These are phyloP conservation scores for Clohesyomyces aquaticus DNA, from an alignment of 495 filamentous ascomycete genomes.

Conservation along the genomic window DNA sequence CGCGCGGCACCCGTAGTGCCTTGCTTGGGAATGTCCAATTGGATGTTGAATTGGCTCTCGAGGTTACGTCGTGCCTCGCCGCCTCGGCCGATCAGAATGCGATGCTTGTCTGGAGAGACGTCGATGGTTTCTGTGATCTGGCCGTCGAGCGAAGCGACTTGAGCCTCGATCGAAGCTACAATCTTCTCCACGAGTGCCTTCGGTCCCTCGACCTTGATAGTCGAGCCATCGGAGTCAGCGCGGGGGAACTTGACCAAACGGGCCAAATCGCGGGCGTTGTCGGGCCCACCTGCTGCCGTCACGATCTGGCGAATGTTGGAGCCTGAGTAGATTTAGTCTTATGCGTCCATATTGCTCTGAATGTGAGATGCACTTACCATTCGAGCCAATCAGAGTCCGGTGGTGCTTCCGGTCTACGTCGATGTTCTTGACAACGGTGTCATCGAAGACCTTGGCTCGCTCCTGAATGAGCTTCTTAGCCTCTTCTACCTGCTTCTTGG, in stretches of 20 bases:
- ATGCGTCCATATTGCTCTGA: conserved; percentile 45
- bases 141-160: conserved; percentile 77
- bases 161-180: conserved; percentile 73
- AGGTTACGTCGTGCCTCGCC: conserved; percentile 81
- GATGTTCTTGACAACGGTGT: conserved; percentile 79
- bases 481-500: conserved; percentile 82
- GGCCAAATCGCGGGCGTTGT: conserved; percentile 75
- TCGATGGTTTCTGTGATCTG: conserved; percentile 76
- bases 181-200: conserved; percentile 86
- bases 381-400: conserved; percentile 82
- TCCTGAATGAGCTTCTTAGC: conserved; percentile 87
- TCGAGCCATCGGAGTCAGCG: conserved; percentile 74
- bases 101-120: conserved; percentile 83
- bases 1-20: conserved; percentile 67
- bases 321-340: conserved; percentile 55
- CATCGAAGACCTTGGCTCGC: conserved; percentile 81
- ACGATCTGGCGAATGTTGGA: conserved; percentile 86
- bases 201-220: conserved; percentile 84
- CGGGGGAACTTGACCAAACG: conserved; percentile 91
- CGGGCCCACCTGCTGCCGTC: conserved; percentile 82
- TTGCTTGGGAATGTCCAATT: conserved; percentile 83
- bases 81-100: conserved; percentile 86
- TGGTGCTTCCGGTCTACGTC: conserved; percentile 92
- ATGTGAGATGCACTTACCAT: conserved; percentile 63
- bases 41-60: conserved; percentile 87